These are phyloP conservation scores for Aspergillus niger DNA, from an alignment of 2,329 filamentous ascomycete species.

Conservation along the genomic window DNA sequence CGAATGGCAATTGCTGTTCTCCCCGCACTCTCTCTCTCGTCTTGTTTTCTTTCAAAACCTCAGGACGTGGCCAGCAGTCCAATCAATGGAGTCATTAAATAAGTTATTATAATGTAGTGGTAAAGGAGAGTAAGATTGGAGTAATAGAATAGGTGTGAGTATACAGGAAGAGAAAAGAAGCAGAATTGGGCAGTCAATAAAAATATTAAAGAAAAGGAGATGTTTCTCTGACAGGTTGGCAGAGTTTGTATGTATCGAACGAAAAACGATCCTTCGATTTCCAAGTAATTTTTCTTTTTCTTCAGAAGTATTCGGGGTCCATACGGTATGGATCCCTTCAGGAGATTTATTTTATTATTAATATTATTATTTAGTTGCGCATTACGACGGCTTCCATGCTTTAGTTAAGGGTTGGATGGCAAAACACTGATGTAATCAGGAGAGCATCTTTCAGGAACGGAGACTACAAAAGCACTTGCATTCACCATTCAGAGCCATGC, in stretches of 20 bases:
- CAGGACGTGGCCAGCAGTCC: constrained; percentile 7
- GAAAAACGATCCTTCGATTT: neutral
- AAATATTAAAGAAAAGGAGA: neutral
- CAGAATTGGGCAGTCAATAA: neutral
- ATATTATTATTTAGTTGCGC: neutral
- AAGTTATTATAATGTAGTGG: neutral
- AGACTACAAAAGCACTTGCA: neutral
- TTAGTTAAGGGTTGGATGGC: neutral
- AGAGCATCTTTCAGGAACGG: neutral
- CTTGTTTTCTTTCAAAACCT: neutral
- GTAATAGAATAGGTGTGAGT: neutral
- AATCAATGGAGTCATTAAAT: neutral
- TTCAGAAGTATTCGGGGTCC: neutral
- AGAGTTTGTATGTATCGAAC: neutral
- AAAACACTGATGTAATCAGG: constrained; percentile 10
- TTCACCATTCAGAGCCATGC: neutral
- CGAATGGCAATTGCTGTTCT: constrained; percentile 6
- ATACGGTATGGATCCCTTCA: constrained; percentile 1
- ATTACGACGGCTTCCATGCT: neutral
- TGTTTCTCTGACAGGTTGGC: neutral
- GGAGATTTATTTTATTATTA: neutral
- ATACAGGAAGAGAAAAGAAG: neutral
- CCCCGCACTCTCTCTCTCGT: constrained; percentile 7
- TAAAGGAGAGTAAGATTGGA: neutral
- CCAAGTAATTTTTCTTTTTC: neutral